Percentiles rank a stretch among this genome's conserved stretches.
Conservation (phyloP, 169 alveolate species). For the Blepharisma undulans region DNA sequence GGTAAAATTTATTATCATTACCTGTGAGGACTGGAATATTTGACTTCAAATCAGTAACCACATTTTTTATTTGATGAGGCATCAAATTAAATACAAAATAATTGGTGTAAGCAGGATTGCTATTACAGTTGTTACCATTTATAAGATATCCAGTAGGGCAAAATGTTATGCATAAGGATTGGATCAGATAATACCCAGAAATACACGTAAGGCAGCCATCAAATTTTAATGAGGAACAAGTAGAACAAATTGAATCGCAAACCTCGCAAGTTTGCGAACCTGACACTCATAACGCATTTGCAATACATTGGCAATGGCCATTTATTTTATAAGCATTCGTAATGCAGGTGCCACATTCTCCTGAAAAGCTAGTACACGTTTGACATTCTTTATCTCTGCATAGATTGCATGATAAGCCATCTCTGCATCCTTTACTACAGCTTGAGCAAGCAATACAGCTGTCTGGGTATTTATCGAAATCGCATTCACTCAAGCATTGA, state of each 20-base stretch:
- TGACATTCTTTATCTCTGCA: slow-evolving; percentile 8
- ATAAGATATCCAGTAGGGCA: neutral
- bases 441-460: neutral
- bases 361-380: neutral
- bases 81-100: neutral
- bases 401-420: neutral
- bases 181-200: neutral
- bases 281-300: neutral
- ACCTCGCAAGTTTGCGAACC: neutral
- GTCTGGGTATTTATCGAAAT: neutral
- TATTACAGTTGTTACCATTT: neutral
- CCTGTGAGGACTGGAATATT: slow-evolving; percentile 5
- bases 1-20: neutral
- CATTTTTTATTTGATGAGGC: neutral
- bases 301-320: neutral
- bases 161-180: neutral
- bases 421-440: neutral
- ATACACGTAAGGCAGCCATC: neutral
- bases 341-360: neutral
- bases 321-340: neutral
- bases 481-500: neutral
- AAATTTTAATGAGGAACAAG: neutral
- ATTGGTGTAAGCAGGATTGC: neutral
- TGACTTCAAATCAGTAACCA: neutral
- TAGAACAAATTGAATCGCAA: neutral